A percentile compares a stretch with the other conserved stretches of the same genome.
These are phyloP conservation scores for Podaxis rugospora DNA, from an alignment of 768 basidiomycete species.

Conservation along the genomic window DNA sequence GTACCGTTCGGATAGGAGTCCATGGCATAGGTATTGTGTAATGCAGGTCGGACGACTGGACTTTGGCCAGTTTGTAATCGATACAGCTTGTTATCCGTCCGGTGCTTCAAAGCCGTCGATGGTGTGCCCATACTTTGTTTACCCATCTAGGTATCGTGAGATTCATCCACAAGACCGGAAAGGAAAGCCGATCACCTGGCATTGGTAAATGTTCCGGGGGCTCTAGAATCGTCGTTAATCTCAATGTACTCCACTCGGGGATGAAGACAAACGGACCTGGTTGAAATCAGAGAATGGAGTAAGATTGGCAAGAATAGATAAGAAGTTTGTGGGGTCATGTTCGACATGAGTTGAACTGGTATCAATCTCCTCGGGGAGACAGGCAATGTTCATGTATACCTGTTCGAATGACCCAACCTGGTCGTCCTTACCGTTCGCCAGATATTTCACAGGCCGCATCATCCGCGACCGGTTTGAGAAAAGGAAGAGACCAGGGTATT, in stretches of 20 bases:
- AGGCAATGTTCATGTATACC: slow-evolving; percentile 98
- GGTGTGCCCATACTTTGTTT: slow-evolving; percentile 99
- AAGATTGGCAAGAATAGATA: slow-evolving; percentile 94
- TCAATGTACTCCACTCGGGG: neutral
- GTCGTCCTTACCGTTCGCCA: slow-evolving; percentile 82
- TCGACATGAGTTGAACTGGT: slow-evolving; percentile 86
- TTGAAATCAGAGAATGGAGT: slow-evolving; percentile 99
- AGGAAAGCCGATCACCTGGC: slow-evolving; percentile 51
- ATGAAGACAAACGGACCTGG: slow-evolving; percentile 53
- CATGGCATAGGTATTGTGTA: slow-evolving; percentile 96
- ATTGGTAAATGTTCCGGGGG: slow-evolving; percentile 91
- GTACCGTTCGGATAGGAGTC: slow-evolving; percentile 98
- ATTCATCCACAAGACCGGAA: slow-evolving; percentile 6
- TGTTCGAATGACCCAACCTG: slow-evolving; percentile 97
- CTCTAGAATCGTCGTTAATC: slow-evolving; percentile 39
- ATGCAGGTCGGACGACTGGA: slow-evolving; percentile 85
- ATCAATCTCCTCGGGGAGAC: slow-evolving; percentile 82
- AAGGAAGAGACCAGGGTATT: slow-evolving; percentile 93
- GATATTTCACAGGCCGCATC: slow-evolving; percentile 97
- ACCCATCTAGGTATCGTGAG: slow-evolving; percentile 70
- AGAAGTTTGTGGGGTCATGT: slow-evolving; percentile 89
- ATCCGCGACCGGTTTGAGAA: slow-evolving; percentile 86
- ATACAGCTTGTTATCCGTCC: slow-evolving; percentile 98
- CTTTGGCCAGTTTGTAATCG: slow-evolving; percentile 93
- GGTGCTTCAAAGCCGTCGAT: slow-evolving; percentile 82